Evolutionary conservation across 2,329 filamentous ascomycete genomes (phyloP).

Genomic region (Geosmithia putterillii): DNA sequence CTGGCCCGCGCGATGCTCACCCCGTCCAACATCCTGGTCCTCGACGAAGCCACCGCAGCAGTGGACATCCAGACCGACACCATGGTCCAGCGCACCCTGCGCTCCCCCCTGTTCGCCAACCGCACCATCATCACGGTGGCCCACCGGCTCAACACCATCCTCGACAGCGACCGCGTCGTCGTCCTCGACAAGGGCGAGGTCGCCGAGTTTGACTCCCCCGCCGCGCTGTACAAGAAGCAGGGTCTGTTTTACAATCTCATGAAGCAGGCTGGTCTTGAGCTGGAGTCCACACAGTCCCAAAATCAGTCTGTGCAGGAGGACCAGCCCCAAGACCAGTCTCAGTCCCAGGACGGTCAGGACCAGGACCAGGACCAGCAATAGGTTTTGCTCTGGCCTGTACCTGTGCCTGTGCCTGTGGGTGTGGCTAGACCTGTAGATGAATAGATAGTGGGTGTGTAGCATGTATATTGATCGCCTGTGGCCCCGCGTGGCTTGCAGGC

Average conservation of each 20-base stretch:
- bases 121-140: conserved; percentile 97
- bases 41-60: conserved; percentile 88
- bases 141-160: conserved; percentile 94
- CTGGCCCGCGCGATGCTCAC: conserved; percentile 88
- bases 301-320: background rate
- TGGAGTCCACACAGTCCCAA: no score
- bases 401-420: no score
- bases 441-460: no score
- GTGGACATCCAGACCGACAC: conserved; percentile 58
- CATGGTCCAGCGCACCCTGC: conserved; percentile 51
- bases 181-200: conserved; percentile 87
- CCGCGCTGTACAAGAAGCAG: conserved; percentile 59
- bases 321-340: no score
- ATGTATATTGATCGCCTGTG: no score
- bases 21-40: conserved; percentile 90
- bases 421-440: no score
- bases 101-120: conserved; percentile 63
- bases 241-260: conserved; percentile 81
- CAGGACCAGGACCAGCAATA: no score
- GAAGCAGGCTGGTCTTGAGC: conserved; percentile 70
- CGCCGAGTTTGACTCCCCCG: conserved; percentile 82
- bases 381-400: no score
- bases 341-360: no score
- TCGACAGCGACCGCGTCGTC: conserved; percentile 79
- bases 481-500: no score